Evolutionary conservation across 805 yeast genomes (phyloP).

Genomic region (Ascoidea tarda): DNA sequence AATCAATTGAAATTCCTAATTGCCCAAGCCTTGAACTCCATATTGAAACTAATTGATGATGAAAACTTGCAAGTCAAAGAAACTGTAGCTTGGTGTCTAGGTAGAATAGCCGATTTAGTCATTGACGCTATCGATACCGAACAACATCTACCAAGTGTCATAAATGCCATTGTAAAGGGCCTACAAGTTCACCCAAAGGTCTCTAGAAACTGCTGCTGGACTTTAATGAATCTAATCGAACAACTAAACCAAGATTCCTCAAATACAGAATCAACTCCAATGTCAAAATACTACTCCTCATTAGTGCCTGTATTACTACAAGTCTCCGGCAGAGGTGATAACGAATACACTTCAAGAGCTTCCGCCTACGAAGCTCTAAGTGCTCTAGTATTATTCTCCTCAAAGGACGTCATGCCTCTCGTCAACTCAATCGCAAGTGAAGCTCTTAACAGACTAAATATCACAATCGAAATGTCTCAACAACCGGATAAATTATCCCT

Average conservation of each 20-base stretch:
- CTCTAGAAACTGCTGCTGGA: constrained; percentile 96
- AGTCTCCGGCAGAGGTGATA: constrained; percentile 60
- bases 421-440: constrained; percentile 66
- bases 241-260: constrained; percentile 39
- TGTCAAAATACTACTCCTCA: constrained; percentile 61
- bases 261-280: constrained; percentile 32
- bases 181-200: constrained; percentile 85
- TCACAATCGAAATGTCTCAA: constrained; percentile 50
- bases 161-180: constrained; percentile 68
- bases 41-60: constrained; percentile 62
- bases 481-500: constrained; percentile 20
- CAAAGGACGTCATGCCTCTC: constrained; percentile 51
- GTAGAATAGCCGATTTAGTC: constrained; percentile 84
- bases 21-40: constrained; percentile 72
- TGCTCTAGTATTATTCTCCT: constrained; percentile 61
- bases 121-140: constrained; percentile 60
- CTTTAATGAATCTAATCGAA: constrained; percentile 81
- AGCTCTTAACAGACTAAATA: constrained; percentile 56
- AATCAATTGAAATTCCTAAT: constrained; percentile 53
- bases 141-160: constrained; percentile 51
- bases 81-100: constrained; percentile 97
- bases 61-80: constrained; percentile 77
- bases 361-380: constrained; percentile 95
- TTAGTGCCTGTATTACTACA: constrained; percentile 58
- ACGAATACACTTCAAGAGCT: constrained; percentile 79